Conservation (phyloP, 495 filamentous ascomycete genomes). For the Penicillium paxilli region DNA sequence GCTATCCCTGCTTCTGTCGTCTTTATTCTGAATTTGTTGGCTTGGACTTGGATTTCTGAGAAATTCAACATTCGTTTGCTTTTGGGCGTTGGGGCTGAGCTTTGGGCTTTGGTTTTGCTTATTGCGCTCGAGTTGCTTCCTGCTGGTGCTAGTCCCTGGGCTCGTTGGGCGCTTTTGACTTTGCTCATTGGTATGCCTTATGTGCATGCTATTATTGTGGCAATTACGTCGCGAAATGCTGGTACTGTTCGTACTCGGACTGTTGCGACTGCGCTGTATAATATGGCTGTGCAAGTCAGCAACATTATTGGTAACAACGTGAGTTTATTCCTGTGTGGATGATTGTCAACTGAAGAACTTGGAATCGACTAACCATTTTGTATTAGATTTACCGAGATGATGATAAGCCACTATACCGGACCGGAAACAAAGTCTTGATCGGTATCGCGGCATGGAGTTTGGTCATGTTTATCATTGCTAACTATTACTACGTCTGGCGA, state of each 20-base stretch:
- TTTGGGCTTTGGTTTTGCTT: constrained; percentile 58
- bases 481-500: constrained; percentile 62
- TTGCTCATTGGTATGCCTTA: constrained; percentile 60
- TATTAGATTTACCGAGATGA: constrained; percentile 60
- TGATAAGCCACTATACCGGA: constrained; percentile 66
- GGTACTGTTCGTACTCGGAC: constrained; percentile 68
- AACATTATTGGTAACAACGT: constrained; percentile 65
- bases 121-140: constrained; percentile 49
- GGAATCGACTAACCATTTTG: neutral
- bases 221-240: constrained; percentile 64
- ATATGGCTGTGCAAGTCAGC: constrained; percentile 70
- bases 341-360: too few relatives aligned
- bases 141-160: constrained; percentile 46
- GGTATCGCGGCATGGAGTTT: constrained; percentile 55
- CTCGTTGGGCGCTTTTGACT: constrained; percentile 50
- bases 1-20: constrained; percentile 60
- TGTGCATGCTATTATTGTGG: constrained; percentile 66
- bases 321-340: too few relatives aligned
- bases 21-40: constrained; percentile 45
- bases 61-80: constrained; percentile 53
- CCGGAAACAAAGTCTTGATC: constrained; percentile 66
- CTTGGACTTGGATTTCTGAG: constrained; percentile 56
- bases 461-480: constrained; percentile 54
- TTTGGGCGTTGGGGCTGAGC: constrained; percentile 48
- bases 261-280: constrained; percentile 65